phyloP scores from a whole-genome alignment of 1,139 yeast genomes.

The Citeromyces hawaiiensis region DNA sequence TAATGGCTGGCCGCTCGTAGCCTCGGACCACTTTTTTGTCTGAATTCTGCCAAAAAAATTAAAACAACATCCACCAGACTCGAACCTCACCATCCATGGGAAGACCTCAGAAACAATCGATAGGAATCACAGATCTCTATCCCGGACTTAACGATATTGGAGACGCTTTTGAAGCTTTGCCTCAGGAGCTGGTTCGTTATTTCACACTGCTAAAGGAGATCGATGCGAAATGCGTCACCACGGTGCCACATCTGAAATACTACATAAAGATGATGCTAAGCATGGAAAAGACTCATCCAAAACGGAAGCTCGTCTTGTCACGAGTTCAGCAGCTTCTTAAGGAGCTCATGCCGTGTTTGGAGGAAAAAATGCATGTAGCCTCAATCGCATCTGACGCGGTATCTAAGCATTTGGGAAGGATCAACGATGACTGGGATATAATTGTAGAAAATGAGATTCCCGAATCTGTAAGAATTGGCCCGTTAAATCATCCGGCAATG shows the following conservation, averaged over 20 bases:
- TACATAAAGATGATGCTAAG: conserved; percentile 44
- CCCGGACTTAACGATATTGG: conserved; percentile 89
- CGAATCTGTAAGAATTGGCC: conserved; percentile 51
- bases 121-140: conserved; percentile 25
- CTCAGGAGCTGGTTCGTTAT: conserved; percentile 71
- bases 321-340: conserved; percentile 28
- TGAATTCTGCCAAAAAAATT: no score
- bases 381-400: conserved; percentile 79
- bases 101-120: neutral
- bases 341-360: conserved; percentile 84
- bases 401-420: conserved; percentile 51
- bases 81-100: neutral
- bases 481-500: conserved; percentile 71
- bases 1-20: no score
- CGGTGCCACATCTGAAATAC: conserved; percentile 53
- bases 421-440: conserved; percentile 71
- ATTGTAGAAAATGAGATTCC: conserved; percentile 68
- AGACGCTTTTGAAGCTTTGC: conserved; percentile 88
- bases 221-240: conserved; percentile 81
- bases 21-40: no score
- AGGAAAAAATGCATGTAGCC: conserved; percentile 96
- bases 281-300: conserved; percentile 23
- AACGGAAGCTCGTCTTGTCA: conserved; percentile 17
- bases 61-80: neutral
- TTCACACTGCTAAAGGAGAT: conserved; percentile 84